Percentiles rank a stretch among this genome's conserved stretches.
Conservation (phyloP, 768 basidiomycete species). For the Podaxis sp. region DNA sequence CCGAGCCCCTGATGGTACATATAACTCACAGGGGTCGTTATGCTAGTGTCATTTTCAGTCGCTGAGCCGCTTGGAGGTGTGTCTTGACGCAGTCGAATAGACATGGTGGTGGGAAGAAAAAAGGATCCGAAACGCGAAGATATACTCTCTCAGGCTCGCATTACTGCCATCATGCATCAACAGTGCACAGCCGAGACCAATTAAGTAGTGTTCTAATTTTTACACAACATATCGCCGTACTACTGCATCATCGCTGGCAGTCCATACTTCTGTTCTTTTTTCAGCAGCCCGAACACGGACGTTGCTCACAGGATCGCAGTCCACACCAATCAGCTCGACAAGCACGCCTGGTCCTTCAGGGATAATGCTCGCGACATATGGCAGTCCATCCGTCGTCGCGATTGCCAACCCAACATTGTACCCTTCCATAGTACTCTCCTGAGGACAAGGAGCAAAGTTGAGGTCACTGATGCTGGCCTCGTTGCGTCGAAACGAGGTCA, state of each 20-base stretch:
- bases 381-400: constrained; percentile 59
- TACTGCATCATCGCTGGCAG: constrained; percentile 54
- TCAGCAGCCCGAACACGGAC: constrained; percentile 21
- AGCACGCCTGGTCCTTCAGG: constrained; percentile 30
- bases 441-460: constrained; percentile 26
- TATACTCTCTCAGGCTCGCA: not conserved
- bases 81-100: not conserved
- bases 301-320: constrained; percentile 58
- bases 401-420: constrained; percentile 37
- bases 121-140: not conserved
- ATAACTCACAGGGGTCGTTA: not conserved
- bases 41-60: not conserved
- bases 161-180: not conserved
- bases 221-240: constrained; percentile 27
- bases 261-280: constrained; percentile 44
- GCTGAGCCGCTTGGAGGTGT: not conserved
- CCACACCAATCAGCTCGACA: constrained; percentile 56
- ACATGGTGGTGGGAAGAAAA: not conserved
- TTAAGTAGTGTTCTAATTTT: not conserved
- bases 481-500: constrained; percentile 46
- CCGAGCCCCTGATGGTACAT: too few relatives aligned
- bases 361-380: constrained; percentile 44
- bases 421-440: not conserved
- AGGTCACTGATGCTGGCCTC: constrained; percentile 52
- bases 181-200: not conserved